Percentiles rank a stretch among this genome's conserved stretches.
Evolutionary conservation across 306 rosid genomes (phyloP).

Genomic region (Mucuna pruriens): DNA sequence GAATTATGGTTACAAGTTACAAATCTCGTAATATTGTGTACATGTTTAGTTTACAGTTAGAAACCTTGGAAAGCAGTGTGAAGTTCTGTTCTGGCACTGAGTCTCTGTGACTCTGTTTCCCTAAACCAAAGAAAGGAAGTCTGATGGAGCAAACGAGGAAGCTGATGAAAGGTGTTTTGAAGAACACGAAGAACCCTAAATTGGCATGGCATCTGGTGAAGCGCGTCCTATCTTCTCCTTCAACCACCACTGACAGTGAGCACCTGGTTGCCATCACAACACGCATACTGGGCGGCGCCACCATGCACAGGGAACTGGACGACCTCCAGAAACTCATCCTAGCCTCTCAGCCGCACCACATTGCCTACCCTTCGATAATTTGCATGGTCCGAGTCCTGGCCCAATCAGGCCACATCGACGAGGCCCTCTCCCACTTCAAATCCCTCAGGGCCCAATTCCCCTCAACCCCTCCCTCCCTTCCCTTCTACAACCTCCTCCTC

Average conservation of each 20-base stretch:
- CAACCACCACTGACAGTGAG: constrained; percentile 37
- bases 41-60: too few species aligned
- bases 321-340: constrained; percentile 58
- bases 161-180: constrained; percentile 52
- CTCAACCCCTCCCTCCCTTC: constrained; percentile 50
- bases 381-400: constrained; percentile 54
- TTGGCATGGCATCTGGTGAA: constrained; percentile 86
- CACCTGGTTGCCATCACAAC: constrained; percentile 50
- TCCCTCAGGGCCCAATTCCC: constrained; percentile 68
- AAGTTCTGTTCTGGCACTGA: too few species aligned
- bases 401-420: constrained; percentile 49
- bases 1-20: too few species aligned
- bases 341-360: constrained; percentile 45
- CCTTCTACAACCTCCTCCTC: constrained; percentile 69
- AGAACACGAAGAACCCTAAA: constrained; percentile 65
- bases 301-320: constrained; percentile 66
- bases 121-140: too few species aligned
- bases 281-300: constrained; percentile 63
- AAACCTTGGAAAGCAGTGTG: too few species aligned
- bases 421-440: constrained; percentile 64
- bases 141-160: constrained; percentile 51
- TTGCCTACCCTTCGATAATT: constrained; percentile 55
- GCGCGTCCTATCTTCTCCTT: constrained; percentile 61
- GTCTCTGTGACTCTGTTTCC: too few species aligned
- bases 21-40: too few species aligned